These are phyloP conservation scores for Psilocybe cubensis DNA, from an alignment of 768 basidiomycete genomes.

Conservation along the genomic window DNA sequence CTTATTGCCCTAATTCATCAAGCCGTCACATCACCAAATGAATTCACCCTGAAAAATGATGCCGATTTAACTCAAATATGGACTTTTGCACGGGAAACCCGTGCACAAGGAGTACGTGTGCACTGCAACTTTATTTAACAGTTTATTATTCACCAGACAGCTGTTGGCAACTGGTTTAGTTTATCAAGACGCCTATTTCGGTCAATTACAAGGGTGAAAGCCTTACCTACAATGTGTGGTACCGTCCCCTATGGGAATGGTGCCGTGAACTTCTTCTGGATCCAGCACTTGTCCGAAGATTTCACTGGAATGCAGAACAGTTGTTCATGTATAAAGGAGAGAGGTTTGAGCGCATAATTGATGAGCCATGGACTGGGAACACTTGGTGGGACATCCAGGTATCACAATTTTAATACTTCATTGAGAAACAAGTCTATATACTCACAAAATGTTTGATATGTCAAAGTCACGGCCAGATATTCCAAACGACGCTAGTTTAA, in stretches of 20 bases:
- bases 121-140: neutral
- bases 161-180: neutral
- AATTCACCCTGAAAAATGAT: neutral
- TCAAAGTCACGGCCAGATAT: conserved; percentile 10
- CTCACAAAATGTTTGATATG: neutral
- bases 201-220: neutral
- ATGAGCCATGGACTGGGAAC: conserved; percentile 38
- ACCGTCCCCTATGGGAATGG: neutral
- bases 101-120: neutral
- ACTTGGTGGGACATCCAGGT: conserved; percentile 39
- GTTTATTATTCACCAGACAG: neutral
- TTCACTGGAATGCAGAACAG: neutral
- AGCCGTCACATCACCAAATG: neutral
- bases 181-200: neutral
- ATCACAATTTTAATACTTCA: neutral
- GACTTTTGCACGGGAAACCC: neutral
- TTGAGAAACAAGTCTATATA: too few species aligned
- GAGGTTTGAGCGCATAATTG: conserved; percentile 17
- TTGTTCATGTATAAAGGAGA: neutral
- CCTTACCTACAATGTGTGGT: neutral
- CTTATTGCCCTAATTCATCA: neutral
- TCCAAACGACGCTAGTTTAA: conserved; percentile 25
- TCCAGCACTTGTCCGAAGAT: neutral
- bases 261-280: too few species aligned
- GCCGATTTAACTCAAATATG: neutral